Percentiles rank a stretch among this genome's conserved stretches.
These are phyloP conservation scores for Boechera stricta DNA, from an alignment of 345 rosid genomes.

Conservation along the genomic window DNA sequence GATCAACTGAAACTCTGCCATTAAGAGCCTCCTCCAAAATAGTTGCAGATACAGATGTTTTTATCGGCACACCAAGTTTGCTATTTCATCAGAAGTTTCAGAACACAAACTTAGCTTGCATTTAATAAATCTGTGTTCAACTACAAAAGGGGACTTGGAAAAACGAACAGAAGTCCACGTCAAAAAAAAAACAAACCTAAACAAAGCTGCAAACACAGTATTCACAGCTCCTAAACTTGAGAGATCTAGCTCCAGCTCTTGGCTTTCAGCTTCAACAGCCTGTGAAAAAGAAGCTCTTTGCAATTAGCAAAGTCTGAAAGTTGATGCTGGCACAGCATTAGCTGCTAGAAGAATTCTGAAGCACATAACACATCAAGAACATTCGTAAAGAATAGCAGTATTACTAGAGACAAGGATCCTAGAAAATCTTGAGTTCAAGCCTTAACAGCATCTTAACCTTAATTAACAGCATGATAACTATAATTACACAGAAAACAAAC, in stretches of 20 bases:
- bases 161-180: neutral
- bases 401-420: conserved; percentile 13
- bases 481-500: neutral
- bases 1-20: conserved; percentile 70
- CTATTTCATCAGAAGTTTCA: conserved; percentile 47
- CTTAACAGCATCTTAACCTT: conserved; percentile 1
- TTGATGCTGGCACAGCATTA: neutral
- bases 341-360: neutral
- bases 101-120: conserved; percentile 18
- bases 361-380: no score
- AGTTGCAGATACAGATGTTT: conserved; percentile 95
- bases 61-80: conserved; percentile 98
- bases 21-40: conserved; percentile 96
- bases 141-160: neutral
- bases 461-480: neutral
- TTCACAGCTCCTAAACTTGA: conserved; percentile 96
- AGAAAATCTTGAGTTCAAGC: neutral
- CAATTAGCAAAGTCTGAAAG: conserved; percentile 23
- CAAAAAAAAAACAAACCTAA: conserved; percentile 59
- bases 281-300: conserved; percentile 36
- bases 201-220: conserved; percentile 97
- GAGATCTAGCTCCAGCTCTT: conserved; percentile 95
- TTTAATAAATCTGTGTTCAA: neutral
- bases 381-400: neutral
- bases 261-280: conserved; percentile 94